Evolutionary conservation across 768 basidiomycete genomes (phyloP), one percentile per base, ranked within the genome.

Genomic region (Serendipita sp.): DNA sequence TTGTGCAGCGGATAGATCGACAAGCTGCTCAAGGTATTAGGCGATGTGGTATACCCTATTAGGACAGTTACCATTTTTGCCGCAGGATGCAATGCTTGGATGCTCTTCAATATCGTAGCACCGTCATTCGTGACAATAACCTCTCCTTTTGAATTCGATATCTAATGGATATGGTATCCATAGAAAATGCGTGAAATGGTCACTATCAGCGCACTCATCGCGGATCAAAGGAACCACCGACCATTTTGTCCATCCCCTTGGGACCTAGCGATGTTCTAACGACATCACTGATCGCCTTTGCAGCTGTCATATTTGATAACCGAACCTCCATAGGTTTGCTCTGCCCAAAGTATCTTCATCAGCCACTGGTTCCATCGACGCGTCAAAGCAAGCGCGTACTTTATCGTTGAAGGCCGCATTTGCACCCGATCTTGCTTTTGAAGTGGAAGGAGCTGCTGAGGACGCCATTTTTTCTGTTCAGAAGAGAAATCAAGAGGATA

Each of bases 161-260:
- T 97, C 95, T 96, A 65, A 38, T 42, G 28, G 64, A 60, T 16
- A 60, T n/a, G 22, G 9, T 31, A 64, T 61, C 14, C 31, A 31
- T 5, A 41, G 44, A 61, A 50, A 42, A 42, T 44, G 26, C 5
- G 17, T 17, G 56, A 43, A 61, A 4, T 13, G 9, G 7, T 38
- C 41, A 33, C 38, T 26, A 33, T 38, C 34, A 38, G 34, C 34
- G 5, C 34, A 14, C 42, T 24, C 58, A 42, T 43, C 33, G 42
- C 31, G 44, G 33, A 17, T 30, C 7, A 22, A 42, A 43, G 42
- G 53, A n/a, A 42, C 20, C 20, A 62, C 77, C 64, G 69, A 89
- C 95, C 95, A 98, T 98, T 79, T 98, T 98, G 77, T 98, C 95
- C 95, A 99, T 99, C 65, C 95, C 95, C 73, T 88, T 84, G 51